These are phyloP conservation scores for Leccinum truebloodii DNA, from an alignment of 768 basidiomycete species.

Conservation along the genomic window DNA sequence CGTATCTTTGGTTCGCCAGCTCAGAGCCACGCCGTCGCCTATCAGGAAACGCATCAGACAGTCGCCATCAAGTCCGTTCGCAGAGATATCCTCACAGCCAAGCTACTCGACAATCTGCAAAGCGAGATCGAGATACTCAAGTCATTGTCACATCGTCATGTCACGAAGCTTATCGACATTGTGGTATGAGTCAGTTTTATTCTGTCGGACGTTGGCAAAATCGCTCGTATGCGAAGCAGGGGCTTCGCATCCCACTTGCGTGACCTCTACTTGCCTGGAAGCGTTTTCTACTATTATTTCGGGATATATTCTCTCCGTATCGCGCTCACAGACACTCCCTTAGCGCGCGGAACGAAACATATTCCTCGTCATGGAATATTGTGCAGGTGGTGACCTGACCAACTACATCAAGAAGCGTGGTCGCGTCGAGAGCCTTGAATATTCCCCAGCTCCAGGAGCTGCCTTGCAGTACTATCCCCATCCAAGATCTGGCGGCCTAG, in stretches of 20 bases:
- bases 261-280: neutral
- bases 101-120: constrained; percentile 96
- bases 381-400: constrained; percentile 93
- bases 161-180: constrained; percentile 91
- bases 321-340: constrained; percentile 10
- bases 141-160: constrained; percentile 87
- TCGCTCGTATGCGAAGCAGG: neutral
- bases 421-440: constrained; percentile 85
- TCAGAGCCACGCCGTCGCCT: constrained; percentile 4
- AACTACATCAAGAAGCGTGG: constrained; percentile 99
- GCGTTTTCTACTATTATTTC: neutral
- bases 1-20: neutral
- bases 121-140: constrained; percentile 98
- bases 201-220: constrained; percentile 1
- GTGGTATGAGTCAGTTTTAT: constrained; percentile 54
- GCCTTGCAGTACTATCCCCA: constrained; percentile 87
- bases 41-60: constrained; percentile 70
- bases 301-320: neutral
- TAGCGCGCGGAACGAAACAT: constrained; percentile 77
- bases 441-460: constrained; percentile 65
- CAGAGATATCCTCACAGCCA: constrained; percentile 81
- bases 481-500: constrained; percentile 86
- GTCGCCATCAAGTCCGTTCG: constrained; percentile 97
- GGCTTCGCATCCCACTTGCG: neutral
- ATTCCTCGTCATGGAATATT: constrained; percentile 98